Evolutionary conservation across 2,329 filamentous ascomycete genomes (phyloP).

Genomic region (Tolypocladium ovalisporum): DNA sequence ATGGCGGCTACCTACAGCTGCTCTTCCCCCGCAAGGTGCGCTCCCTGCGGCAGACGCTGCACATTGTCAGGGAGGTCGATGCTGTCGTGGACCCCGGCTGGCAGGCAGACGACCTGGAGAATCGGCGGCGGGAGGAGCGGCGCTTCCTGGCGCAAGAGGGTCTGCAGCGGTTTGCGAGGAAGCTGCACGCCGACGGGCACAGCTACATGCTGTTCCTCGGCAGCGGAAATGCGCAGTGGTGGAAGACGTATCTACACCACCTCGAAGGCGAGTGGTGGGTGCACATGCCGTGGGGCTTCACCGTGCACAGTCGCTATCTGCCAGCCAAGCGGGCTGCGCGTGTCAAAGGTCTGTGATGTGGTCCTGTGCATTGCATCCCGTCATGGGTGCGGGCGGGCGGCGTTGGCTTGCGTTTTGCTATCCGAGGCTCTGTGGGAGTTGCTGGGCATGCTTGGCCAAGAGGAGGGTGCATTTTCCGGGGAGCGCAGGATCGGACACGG

Average conservation of each 20-base stretch:
- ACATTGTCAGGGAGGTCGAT: constrained; percentile 16
- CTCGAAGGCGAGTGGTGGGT: constrained; percentile 17
- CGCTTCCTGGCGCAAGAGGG: constrained; percentile 8
- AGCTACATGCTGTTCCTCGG: constrained; percentile 15
- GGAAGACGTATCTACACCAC: constrained; percentile 12
- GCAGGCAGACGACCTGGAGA: constrained; percentile 12
- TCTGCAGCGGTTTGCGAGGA: constrained; percentile 9
- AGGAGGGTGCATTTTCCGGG: too few relatives aligned
- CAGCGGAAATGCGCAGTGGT: constrained; percentile 15
- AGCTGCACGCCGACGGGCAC: constrained; percentile 9
- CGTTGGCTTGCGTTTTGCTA: too few relatives aligned
- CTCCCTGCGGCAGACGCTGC: constrained; percentile 13
- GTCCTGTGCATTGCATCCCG: not conserved
- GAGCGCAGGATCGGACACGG: too few relatives aligned
- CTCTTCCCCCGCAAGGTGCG: constrained; percentile 10
- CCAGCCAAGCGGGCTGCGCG: not conserved
- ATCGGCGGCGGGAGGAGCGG: constrained; percentile 11
- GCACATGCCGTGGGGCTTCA: constrained; percentile 14
- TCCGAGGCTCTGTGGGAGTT: too few relatives aligned
- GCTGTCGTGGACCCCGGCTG: constrained; percentile 14
- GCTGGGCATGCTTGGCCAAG: too few relatives aligned
- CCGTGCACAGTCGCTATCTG: constrained; percentile 8
- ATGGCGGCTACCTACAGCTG: constrained; percentile 9
- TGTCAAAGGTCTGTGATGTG: not conserved
- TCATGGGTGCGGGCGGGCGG: not conserved